Conservation (phyloP, 176 grass and related monocot species). For the Lolium multiflorum region DNA sequence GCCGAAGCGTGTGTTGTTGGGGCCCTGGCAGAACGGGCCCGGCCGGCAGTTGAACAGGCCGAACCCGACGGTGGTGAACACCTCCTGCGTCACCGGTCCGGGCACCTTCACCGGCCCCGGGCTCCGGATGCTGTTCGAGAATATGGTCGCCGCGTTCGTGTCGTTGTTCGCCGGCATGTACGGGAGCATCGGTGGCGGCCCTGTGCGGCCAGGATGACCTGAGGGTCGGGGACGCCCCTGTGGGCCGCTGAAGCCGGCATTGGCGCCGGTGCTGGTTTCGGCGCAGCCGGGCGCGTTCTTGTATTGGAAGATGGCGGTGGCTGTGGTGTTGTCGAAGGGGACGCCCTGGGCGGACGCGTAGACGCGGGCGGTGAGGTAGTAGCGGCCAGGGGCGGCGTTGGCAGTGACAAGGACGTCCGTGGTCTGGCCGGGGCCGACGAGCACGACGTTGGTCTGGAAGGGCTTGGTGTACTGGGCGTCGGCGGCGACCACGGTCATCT, state of each 20-base stretch:
- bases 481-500: conserved; percentile 82
- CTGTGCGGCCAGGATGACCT: conserved; percentile 26
- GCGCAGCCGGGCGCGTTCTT: conserved; percentile 40
- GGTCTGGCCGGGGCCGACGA: conserved; percentile 87
- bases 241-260: conserved; percentile 37
- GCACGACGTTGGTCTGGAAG: conserved; percentile 64
- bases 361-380: conserved; percentile 81
- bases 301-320: conserved; percentile 88
- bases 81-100: conserved; percentile 64
- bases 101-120: conserved; percentile 63
- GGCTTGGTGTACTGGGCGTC: conserved; percentile 86
- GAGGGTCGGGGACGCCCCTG: neutral
- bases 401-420: conserved; percentile 87
- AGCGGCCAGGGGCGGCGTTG: conserved; percentile 67
- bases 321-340: conserved; percentile 88
- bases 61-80: conserved; percentile 75
- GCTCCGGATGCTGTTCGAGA: conserved; percentile 67
- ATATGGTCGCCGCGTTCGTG: conserved; percentile 61
- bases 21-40: conserved; percentile 60
- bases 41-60: conserved; percentile 68
- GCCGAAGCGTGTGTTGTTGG: conserved; percentile 68
- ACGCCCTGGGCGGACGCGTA: conserved; percentile 58
- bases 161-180: conserved; percentile 74
- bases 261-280: conserved; percentile 22
- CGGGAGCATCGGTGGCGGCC: conserved; percentile 58